Base-by-base conservation (phyloP, 2,329 filamentous ascomycete species). In the Xylaria sp. region DNA sequence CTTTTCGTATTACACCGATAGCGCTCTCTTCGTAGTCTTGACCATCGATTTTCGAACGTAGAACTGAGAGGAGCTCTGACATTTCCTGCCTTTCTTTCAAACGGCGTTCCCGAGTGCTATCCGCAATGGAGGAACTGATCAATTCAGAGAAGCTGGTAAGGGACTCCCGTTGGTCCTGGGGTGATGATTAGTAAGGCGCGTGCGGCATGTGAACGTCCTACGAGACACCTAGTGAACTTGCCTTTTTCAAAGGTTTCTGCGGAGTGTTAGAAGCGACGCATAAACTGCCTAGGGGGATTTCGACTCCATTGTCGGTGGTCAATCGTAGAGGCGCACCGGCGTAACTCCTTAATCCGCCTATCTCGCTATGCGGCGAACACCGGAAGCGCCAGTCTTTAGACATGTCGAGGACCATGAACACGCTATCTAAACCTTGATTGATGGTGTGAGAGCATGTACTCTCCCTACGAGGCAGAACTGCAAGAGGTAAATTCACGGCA, bases 401-500 rank as follows among this genome's bases (percentile, higher is more conserved):
- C 60, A 59, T 62, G n/a, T 62, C 60, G 10, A 53, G 46, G 4
- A 62, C 46, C 55, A 62, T 62, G 60, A 62, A 59, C 4, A 62
- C 55, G 15, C 17, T 33, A 19, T 48, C 49, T 3, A 54, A 21
- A 10, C 13, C 31, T 35, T 62, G 60, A 25, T 59, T 62, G 27
- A 62, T 62, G 4, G 60, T 62, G 31, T 62, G 60, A 8, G 60
- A 44, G 19, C 60, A 62, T 15, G 55, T 62, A 37, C 46, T 62
- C 40, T 62, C 60, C 43, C 60, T 43, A 19, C 60, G 60, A 46
- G 60, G 54, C 29, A 62, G 19, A 21, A 43, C 10, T 1, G 55
- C 48, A 15, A 62, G 48, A 3, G 60, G 60, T 27, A 49, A 6
- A 38, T 59, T 54, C 5, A 47, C 54, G 15, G 60, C 31, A 10